Percentiles rank a stretch among this genome's conserved stretches.
These are phyloP conservation scores for Striga asiatica DNA, from an alignment of 257 asterid genomes.

Conservation along the genomic window DNA sequence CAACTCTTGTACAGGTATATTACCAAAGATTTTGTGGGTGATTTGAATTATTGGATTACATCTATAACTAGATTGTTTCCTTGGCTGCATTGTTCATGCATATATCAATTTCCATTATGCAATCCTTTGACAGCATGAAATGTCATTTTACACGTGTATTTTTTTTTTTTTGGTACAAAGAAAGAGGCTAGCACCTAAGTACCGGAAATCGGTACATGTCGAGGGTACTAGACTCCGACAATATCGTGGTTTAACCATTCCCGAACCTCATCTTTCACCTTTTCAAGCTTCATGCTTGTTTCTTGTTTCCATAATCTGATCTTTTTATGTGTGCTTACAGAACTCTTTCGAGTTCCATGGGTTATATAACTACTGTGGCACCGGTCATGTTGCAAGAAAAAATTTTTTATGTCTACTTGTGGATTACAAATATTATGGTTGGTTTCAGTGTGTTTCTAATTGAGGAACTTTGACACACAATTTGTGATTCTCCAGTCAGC, in stretches of 20 bases:
- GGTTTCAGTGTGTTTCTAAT: slow-evolving; percentile 4
- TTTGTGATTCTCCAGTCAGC: slow-evolving; percentile 54
- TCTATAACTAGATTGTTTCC: neutral
- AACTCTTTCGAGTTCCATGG: neutral
- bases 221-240: no score
- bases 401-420: slow-evolving; percentile 8
- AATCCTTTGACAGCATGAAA: slow-evolving; percentile 2
- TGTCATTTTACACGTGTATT: neutral
- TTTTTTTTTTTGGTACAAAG: no score
- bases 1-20: slow-evolving; percentile 86
- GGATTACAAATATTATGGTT: slow-evolving; percentile 8
- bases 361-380: slow-evolving; percentile 10
- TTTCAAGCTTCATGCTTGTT: neutral
- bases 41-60: slow-evolving; percentile 10
- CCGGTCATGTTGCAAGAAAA: neutral
- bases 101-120: neutral
- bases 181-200: no score
- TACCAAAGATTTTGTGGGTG: neutral
- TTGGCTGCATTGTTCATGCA: slow-evolving; percentile 7
- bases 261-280: slow-evolving; percentile 9
- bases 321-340: neutral
- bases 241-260: no score
- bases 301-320: neutral
- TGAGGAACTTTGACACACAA: neutral
- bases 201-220: no score